phyloP scores from a whole-genome alignment of 345 rosid genomes.

The Corymbia maculata region DNA sequence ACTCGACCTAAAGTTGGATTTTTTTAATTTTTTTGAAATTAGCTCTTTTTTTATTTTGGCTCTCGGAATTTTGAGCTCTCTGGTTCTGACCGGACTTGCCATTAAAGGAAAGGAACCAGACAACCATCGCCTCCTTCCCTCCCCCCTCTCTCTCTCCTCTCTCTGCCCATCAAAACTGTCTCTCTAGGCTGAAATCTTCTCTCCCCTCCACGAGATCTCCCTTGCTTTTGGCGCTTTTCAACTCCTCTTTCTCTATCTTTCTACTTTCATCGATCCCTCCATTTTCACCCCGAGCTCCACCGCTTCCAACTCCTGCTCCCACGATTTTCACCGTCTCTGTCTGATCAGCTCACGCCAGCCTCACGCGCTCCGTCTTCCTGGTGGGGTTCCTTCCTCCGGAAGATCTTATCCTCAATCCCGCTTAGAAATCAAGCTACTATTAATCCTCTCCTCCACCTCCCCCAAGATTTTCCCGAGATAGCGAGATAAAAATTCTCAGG shows the following conservation, averaged over 20 bases:
- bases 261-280: background rate
- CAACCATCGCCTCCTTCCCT: background rate
- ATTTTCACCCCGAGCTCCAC: background rate
- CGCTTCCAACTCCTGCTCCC: background rate
- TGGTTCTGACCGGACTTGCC: background rate
- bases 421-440: conserved; percentile 49
- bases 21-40: no score
- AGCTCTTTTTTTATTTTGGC: no score
- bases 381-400: conserved; percentile 47
- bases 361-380: conserved; percentile 1
- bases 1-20: no score
- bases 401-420: conserved; percentile 64
- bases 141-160: background rate
- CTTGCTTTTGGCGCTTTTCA: conserved; percentile 24
- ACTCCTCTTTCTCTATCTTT: background rate
- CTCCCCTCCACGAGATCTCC: conserved; percentile 16
- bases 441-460: background rate
- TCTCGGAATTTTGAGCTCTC: background rate
- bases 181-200: background rate
- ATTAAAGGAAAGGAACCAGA: background rate
- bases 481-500: conserved; percentile 20
- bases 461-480: conserved; percentile 12
- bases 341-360: background rate
- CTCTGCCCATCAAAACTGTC: background rate
- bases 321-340: background rate